Evolutionary conservation across 2,329 filamentous ascomycete species (phyloP).

Genomic region (Cryphonectria nitschkei): DNA sequence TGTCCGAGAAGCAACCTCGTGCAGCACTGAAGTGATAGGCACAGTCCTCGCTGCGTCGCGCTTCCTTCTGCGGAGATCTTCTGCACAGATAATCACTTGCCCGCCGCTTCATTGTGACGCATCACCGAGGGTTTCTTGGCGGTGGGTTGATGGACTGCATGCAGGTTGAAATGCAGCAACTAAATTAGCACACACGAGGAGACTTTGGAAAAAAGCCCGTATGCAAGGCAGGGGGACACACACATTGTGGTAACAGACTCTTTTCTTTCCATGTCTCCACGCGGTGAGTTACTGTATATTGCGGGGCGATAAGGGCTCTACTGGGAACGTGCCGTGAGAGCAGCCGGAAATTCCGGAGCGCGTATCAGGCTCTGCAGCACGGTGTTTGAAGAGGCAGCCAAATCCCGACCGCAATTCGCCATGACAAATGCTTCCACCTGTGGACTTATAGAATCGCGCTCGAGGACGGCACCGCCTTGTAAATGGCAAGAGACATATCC

Average conservation of each 20-base stretch:
- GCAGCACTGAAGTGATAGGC: not conserved
- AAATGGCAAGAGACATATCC: not conserved
- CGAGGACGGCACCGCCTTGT: not conserved
- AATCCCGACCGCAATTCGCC: not conserved
- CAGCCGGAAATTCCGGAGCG: not conserved
- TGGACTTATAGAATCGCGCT: not conserved
- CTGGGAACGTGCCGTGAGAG: not conserved
- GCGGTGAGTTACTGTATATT: not conserved
- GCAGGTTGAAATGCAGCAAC: not conserved
- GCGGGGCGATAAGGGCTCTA: conserved; percentile 1
- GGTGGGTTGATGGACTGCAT: not conserved
- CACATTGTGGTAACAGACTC: not conserved
- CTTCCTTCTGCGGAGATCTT: conserved; percentile 5
- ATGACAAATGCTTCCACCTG: not conserved
- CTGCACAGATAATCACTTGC: not conserved
- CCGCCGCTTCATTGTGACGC: not conserved
- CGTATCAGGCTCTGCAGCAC: not conserved
- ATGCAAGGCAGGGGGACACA: not conserved
- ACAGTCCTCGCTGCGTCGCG: not conserved
- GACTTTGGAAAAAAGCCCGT: not conserved
- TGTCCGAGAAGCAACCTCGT: not conserved
- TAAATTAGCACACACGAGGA: not conserved
- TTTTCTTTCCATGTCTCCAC: not conserved
- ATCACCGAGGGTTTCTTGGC: not conserved
- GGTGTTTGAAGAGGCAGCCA: not conserved